Evolutionary conservation across 345 rosid species (phyloP).

Genomic region (Dovyalis caffra): DNA sequence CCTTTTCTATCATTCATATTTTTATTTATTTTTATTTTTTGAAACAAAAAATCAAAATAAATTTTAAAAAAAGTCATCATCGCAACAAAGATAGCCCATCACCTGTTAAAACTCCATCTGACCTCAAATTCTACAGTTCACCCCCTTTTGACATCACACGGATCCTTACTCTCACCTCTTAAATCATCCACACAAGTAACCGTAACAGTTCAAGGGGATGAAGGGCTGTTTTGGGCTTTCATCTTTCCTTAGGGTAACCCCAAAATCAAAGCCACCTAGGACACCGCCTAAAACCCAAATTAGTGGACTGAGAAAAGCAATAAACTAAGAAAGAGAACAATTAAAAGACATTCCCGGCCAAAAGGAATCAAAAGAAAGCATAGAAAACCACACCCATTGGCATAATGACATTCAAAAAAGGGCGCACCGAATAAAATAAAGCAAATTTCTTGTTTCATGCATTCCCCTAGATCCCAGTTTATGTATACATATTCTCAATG

Average conservation of each 20-base stretch:
- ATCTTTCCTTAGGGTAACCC: not conserved
- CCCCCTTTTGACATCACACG: too few species aligned
- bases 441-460: not conserved
- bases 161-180: too few species aligned
- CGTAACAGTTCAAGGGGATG: not conserved
- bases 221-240: not conserved
- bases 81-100: not conserved
- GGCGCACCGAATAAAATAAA: conserved; percentile 16
- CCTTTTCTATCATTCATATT: too few species aligned
- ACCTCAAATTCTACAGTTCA: not conserved
- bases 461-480: not conserved
- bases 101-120: not conserved
- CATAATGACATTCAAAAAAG: not conserved
- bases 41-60: too few species aligned
- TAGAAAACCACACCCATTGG: conserved; percentile 8
- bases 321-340: not conserved
- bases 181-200: too few species aligned
- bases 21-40: too few species aligned
- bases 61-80: conserved; percentile 5
- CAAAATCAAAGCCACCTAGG: not conserved
- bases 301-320: not conserved
- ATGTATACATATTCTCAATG: not conserved
- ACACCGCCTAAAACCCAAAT: not conserved
- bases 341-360: not conserved
- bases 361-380: conserved; percentile 25